Base-by-base conservation (phyloP, 177 flowering plant genomes). In the Vitis hybrid region DNA sequence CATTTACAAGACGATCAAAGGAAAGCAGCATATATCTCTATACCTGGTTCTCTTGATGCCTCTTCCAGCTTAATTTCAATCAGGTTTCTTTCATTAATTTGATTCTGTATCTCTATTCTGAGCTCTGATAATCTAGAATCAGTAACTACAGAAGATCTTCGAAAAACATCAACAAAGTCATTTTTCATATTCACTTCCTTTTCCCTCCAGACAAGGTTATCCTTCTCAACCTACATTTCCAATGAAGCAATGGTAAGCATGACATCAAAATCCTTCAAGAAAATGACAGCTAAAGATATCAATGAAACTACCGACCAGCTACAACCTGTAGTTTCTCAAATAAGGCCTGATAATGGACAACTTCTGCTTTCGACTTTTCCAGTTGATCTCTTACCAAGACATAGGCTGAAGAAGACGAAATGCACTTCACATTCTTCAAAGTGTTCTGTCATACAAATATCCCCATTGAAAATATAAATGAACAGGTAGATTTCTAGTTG, bases 291-390 rank as follows among this genome's bases (percentile, higher is more conserved):
- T 6, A 51, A 62, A 79, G 69, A 70, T 65, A 80, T 65, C 78
- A 71, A 79, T 68, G 63, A 66, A 85, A 75, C 80, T 80, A 84
- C 82, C 77, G 74, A 83, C 82, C 85, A 81, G 82, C 82, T 78
- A 83, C 89, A 21, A 96, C 98, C 99, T 96, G 98, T 75, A 92
- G 24, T 90, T 91, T 93, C 85, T 87, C 91, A 56, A 68, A 82
- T 63, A 81, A 57, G 21, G 81, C 84, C 73, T 87, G 95, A 70
- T 82, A 88, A 49, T 80, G 82, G 48, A 56, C 59, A 61, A 92
- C 82, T 75, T 91, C 94, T 21, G 87, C 83, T 81, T 88, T 96
- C 59, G 94, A 89, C 74, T 84, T 90, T 52, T 84, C 89, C 70
- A 96, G 83, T 75, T 87, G 91, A 75, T 89, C 93, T 70, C 72